These are phyloP conservation scores for Alisma plantagoaquatica DNA, from an alignment of 106 monocot species.

Conservation along the genomic window DNA sequence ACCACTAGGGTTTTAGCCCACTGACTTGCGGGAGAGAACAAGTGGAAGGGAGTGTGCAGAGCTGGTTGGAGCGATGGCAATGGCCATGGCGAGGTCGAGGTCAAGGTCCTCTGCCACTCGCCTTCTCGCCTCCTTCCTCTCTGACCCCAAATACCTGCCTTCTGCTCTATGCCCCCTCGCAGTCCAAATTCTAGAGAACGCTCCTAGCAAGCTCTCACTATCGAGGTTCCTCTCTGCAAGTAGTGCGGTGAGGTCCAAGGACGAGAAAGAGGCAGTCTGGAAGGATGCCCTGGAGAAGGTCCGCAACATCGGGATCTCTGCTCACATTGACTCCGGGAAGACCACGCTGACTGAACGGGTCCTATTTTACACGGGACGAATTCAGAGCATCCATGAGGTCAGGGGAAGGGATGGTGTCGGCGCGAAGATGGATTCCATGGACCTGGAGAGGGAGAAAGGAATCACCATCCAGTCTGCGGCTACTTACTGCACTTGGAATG, in stretches of 20 bases:
- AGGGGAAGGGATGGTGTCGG: conserved; percentile 91
- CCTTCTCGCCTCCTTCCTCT: conserved; percentile 34
- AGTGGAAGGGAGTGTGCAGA: too few relatives aligned
- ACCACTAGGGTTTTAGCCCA: too few relatives aligned
- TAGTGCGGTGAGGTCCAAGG: conserved; percentile 23
- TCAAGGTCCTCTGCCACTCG: too few relatives aligned
- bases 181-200: conserved; percentile 18
- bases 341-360: conserved; percentile 92
- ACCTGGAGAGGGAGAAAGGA: conserved; percentile 96
- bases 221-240: conserved; percentile 25
- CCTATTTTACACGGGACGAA: conserved; percentile 88
- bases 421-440: conserved; percentile 99
- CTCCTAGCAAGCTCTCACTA: too few relatives aligned
- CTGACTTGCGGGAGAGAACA: too few relatives aligned
- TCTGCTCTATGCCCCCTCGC: conserved; percentile 16
- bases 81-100: too few relatives aligned
- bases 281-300: conserved; percentile 75
- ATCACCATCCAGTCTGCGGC: conserved; percentile 99
- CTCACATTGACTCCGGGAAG: conserved; percentile 98
- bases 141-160: not conserved
- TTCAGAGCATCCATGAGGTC: conserved; percentile 98
- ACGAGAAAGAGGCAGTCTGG: conserved; percentile 75
- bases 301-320: conserved; percentile 95
- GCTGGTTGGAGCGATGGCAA: too few relatives aligned
- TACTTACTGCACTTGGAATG: conserved; percentile 94